These are phyloP conservation scores for Castanopsis chinensis DNA, from an alignment of 306 rosid genomes.

Conservation along the genomic window DNA sequence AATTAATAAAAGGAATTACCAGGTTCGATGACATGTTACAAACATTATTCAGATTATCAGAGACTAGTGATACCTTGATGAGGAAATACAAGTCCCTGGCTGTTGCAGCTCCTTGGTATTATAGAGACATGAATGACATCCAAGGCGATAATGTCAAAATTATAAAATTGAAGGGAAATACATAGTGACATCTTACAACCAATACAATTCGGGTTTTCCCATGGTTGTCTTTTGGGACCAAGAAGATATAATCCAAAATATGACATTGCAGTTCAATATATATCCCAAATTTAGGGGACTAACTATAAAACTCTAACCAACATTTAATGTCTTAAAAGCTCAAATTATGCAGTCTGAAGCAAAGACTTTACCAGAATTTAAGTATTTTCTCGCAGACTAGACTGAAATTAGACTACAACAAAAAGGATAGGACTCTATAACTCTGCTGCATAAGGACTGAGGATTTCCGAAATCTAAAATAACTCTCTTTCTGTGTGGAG, in stretches of 20 bases:
- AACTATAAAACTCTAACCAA: conserved; percentile 21
- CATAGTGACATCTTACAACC: not conserved
- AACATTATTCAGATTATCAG: too few species aligned
- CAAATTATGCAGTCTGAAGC: conserved; percentile 19
- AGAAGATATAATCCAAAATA: not conserved
- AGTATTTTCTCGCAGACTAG: conserved; percentile 23
- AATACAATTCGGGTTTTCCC: not conserved
- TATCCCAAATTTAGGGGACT: not conserved
- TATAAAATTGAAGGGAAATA: not conserved
- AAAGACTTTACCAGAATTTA: conserved; percentile 29
- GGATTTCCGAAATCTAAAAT: conserved; percentile 27
- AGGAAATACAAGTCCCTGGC: too few species aligned
- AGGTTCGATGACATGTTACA: too few species aligned
- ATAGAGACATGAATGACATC: not conserved
- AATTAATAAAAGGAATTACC: too few species aligned
- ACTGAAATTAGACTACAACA: conserved; percentile 43
- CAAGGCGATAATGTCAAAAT: not conserved
- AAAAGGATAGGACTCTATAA: conserved; percentile 34
- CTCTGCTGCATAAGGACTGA: conserved; percentile 47
- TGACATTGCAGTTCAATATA: not conserved
- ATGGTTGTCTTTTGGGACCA: not conserved
- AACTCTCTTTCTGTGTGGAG: conserved; percentile 14
- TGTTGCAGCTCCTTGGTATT: too few species aligned
- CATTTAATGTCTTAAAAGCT: conserved; percentile 18
- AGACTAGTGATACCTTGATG: too few species aligned